Conservation (phyloP, 495 filamentous ascomycete genomes). For the Lophium mytilinum region DNA sequence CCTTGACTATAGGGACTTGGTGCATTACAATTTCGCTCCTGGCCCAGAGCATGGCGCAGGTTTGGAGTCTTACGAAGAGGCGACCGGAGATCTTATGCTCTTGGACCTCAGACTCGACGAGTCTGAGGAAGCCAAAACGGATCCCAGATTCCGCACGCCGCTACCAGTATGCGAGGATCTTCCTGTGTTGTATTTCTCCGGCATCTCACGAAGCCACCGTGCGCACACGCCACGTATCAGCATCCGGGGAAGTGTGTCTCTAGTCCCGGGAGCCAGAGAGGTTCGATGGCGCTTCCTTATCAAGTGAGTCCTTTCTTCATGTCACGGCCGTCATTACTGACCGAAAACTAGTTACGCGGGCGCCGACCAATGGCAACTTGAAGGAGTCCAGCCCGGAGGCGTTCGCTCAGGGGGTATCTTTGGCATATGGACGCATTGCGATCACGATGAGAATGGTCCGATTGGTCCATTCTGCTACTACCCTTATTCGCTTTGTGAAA, state of each 20-base stretch:
- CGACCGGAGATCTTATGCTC: slow-evolving; percentile 19
- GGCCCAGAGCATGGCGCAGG: slow-evolving; percentile 8
- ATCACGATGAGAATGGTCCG: slow-evolving; percentile 21
- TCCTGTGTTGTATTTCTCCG: slow-evolving; percentile 15
- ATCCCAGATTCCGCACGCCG: slow-evolving; percentile 7
- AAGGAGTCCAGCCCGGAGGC: slow-evolving; percentile 20
- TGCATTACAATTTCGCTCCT: slow-evolving; percentile 21
- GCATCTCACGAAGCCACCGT: slow-evolving; percentile 3
- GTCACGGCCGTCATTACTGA: not conserved
- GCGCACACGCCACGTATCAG: not conserved
- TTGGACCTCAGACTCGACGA: slow-evolving; percentile 9
- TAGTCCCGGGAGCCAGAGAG: slow-evolving; percentile 8
- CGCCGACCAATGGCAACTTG: slow-evolving; percentile 20
- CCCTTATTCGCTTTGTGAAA: not conserved
- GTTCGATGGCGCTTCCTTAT: slow-evolving; percentile 24
- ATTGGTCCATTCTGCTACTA: slow-evolving; percentile 17
- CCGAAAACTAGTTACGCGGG: slow-evolving; percentile 9
- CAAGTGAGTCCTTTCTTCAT: not conserved
- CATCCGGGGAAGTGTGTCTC: slow-evolving; percentile 9
- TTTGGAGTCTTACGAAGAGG: slow-evolving; percentile 7
- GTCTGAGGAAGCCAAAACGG: slow-evolving; percentile 3
- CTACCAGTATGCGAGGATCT: slow-evolving; percentile 17
- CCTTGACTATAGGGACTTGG: slow-evolving; percentile 15
- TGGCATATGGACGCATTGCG: slow-evolving; percentile 20
- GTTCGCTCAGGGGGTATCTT: slow-evolving; percentile 15